Evolutionary conservation across 2,329 filamentous ascomycete species (phyloP).

Genomic region (Cladosporium sp.): DNA sequence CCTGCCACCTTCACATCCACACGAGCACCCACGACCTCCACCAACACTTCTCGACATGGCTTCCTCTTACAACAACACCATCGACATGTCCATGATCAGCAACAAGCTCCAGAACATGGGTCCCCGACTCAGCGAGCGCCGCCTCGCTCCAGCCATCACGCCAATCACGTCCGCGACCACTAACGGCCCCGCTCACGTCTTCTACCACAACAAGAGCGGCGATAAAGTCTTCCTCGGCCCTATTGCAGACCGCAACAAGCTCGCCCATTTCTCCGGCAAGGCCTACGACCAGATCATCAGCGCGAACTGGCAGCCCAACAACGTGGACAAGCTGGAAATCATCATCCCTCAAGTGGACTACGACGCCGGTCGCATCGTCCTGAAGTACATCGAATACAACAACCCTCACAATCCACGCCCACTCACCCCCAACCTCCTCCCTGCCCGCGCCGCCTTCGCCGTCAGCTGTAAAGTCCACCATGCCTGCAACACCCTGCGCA

Average conservation of each 20-base stretch:
- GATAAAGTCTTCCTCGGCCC: not conserved
- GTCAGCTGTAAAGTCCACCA: conserved; percentile 10
- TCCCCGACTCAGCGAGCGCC: too few relatives aligned
- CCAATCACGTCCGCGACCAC: not conserved
- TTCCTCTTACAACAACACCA: too few relatives aligned
- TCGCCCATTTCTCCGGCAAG: not conserved
- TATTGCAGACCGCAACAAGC: not conserved
- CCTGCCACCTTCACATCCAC: too few relatives aligned
- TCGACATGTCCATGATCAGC: too few relatives aligned
- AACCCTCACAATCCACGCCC: conserved; percentile 1
- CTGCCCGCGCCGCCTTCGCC: conserved; percentile 7
- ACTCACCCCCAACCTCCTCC: not conserved
- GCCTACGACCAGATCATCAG: not conserved
- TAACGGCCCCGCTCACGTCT: not conserved
- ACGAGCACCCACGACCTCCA: too few relatives aligned
- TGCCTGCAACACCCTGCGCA: conserved; percentile 8
- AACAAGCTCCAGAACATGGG: too few relatives aligned
- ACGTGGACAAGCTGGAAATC: not conserved
- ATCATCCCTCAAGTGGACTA: not conserved
- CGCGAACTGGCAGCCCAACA: not conserved
- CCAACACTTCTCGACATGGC: too few relatives aligned
- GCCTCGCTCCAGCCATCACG: too few relatives aligned
- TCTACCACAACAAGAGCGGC: not conserved
- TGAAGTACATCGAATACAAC: conserved; percentile 13
- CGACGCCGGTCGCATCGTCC: not conserved